Conservation (phyloP, 345 rosid species). For the Syzygium aqueum region DNA sequence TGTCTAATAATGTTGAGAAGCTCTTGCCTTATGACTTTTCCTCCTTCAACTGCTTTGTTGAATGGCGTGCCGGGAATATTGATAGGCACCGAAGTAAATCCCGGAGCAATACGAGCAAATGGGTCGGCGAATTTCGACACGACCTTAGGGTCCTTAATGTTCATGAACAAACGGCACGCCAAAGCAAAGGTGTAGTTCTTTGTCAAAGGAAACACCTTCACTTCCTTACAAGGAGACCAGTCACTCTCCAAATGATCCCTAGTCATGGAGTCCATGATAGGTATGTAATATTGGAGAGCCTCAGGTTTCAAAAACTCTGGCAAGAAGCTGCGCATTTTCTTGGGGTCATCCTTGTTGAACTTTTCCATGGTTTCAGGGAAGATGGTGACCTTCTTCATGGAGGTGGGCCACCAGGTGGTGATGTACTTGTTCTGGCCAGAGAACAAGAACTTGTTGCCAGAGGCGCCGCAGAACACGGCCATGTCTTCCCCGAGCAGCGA, state of each 20-base stretch:
- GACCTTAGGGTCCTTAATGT: neutral
- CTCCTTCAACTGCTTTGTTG: neutral
- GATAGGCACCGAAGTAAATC: neutral
- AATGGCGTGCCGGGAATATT: neutral
- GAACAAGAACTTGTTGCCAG: neutral
- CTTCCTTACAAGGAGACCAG: neutral
- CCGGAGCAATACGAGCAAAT: neutral
- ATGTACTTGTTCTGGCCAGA: neutral
- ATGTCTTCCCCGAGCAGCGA: neutral
- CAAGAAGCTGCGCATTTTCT: neutral
- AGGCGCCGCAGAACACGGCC: neutral
- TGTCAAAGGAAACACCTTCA: neutral
- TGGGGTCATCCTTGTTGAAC: neutral
- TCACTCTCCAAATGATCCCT: neutral
- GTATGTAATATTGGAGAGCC: neutral
- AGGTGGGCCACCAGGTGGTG: neutral
- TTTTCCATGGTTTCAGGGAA: neutral
- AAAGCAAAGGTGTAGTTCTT: neutral
- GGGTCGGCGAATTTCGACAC: neutral
- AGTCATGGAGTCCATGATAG: neutral
- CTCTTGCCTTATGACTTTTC: neutral
- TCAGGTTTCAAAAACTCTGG: neutral
- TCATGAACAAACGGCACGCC: neutral
- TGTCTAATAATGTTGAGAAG: neutral
- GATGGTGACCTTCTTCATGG: neutral